These are phyloP conservation scores for Brasenia schreberi DNA, from an alignment of 164 flowering plant species.

Conservation along the genomic window DNA sequence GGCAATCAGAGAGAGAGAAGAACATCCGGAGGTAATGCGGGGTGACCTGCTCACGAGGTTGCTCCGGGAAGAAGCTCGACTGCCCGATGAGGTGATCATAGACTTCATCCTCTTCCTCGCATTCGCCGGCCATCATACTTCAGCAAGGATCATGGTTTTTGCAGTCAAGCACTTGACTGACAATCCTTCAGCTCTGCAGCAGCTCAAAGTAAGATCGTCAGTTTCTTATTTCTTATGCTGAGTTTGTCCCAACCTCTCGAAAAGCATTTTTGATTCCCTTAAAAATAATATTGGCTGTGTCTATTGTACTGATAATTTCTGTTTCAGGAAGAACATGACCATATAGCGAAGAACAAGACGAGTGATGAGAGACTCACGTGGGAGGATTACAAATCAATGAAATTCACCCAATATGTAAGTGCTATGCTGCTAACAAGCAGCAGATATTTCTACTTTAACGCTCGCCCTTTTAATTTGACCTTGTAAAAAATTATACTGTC, in stretches of 20 bases:
- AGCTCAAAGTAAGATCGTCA: neutral
- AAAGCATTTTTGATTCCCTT: neutral
- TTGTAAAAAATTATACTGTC: no score
- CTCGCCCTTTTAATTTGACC: no score
- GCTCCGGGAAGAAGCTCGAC: neutral
- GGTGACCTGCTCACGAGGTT: constrained; percentile 3
- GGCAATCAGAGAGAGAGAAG: neutral
- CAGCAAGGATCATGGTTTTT: neutral
- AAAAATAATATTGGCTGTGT: neutral
- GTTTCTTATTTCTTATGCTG: neutral
- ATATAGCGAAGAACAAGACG: neutral
- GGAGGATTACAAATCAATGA: constrained; percentile 8
- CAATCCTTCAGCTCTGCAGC: neutral
- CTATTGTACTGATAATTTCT: neutral
- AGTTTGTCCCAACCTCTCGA: neutral
- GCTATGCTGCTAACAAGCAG: neutral
- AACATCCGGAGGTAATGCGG: constrained; percentile 1
- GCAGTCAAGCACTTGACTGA: neutral
- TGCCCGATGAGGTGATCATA: neutral
- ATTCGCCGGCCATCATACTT: constrained; percentile 1
- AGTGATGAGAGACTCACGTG: constrained; percentile 2
- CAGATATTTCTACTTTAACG: no score
- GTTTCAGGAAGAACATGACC: constrained; percentile 1
- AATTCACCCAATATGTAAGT: constrained; percentile 8
- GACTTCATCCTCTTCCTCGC: constrained; percentile 2